These are phyloP conservation scores for Cerioporus squamosus DNA, from an alignment of 1,284 basidiomycete species.

Conservation along the genomic window DNA sequence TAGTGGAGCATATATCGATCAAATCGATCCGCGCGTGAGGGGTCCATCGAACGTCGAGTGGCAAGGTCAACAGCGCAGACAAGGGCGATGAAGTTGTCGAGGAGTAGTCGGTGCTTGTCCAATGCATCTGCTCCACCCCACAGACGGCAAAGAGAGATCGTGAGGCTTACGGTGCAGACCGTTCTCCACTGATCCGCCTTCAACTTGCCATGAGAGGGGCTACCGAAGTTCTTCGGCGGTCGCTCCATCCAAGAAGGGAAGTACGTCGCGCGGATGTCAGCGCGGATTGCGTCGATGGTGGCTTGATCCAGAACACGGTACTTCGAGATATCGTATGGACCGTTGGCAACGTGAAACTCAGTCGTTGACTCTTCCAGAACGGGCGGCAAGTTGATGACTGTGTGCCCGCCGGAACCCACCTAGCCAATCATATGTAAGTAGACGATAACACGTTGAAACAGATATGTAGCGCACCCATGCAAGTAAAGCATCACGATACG, in stretches of 20 bases:
- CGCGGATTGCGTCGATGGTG: no score
- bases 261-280: no score
- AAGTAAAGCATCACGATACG: not conserved
- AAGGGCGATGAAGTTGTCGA: constrained; percentile 5
- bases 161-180: constrained; percentile 22
- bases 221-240: constrained; percentile 26
- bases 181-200: constrained; percentile 34
- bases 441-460: no score
- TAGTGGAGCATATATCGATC: constrained; percentile 36
- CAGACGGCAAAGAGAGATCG: constrained; percentile 3
- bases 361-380: no score
- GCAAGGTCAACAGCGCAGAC: constrained; percentile 6
- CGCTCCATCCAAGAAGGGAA: constrained; percentile 29
- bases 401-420: no score
- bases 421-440: no score
- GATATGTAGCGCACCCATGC: not conserved
- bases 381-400: no score
- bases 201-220: constrained; percentile 26
- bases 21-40: constrained; percentile 13
- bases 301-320: no score
- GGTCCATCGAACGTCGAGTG: constrained; percentile 2
- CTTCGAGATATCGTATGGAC: no score
- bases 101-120: not conserved
- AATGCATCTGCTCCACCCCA: not conserved
- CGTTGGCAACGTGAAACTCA: no score